Percentiles rank a stretch among this genome's conserved stretches.
phyloP scores from a whole-genome alignment of 208 protist species.

The Leishmania mexicana region DNA sequence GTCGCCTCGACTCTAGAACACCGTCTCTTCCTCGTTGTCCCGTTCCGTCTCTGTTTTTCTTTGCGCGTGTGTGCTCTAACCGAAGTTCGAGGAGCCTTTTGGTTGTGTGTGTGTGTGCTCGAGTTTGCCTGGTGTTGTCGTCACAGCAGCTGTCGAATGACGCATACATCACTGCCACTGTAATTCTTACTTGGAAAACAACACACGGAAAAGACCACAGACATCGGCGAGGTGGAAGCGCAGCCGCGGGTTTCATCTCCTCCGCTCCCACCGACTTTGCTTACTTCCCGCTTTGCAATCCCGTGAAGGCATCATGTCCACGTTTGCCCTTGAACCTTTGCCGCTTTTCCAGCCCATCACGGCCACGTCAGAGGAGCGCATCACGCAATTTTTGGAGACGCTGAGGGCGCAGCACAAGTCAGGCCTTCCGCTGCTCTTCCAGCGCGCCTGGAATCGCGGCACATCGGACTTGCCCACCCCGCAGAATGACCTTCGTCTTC shows the following conservation, averaged over 20 bases:
- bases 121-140: not conserved
- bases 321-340: slow-evolving; percentile 11
- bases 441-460: slow-evolving; percentile 22
- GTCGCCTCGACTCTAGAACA: not conserved
- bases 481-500: slow-evolving; percentile 46
- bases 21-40: not conserved
- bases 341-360: slow-evolving; percentile 46
- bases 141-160: not conserved
- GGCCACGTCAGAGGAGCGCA: slow-evolving; percentile 52
- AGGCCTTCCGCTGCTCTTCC: slow-evolving; percentile 15
- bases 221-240: not conserved
- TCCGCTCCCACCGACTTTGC: not conserved
- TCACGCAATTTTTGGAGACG: slow-evolving; percentile 45
- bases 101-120: not conserved
- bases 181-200: not conserved
- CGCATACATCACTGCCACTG: not conserved
- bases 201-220: not conserved
- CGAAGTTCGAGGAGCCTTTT: not conserved
- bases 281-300: not conserved
- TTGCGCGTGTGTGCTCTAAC: not conserved
- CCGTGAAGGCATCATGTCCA: slow-evolving; percentile 6
- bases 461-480: slow-evolving; percentile 31
- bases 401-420: slow-evolving; percentile 36
- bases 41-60: not conserved
- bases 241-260: not conserved